Evolutionary conservation across 768 basidiomycete genomes (phyloP).

Genomic region (Pulveroboletus sp.): DNA sequence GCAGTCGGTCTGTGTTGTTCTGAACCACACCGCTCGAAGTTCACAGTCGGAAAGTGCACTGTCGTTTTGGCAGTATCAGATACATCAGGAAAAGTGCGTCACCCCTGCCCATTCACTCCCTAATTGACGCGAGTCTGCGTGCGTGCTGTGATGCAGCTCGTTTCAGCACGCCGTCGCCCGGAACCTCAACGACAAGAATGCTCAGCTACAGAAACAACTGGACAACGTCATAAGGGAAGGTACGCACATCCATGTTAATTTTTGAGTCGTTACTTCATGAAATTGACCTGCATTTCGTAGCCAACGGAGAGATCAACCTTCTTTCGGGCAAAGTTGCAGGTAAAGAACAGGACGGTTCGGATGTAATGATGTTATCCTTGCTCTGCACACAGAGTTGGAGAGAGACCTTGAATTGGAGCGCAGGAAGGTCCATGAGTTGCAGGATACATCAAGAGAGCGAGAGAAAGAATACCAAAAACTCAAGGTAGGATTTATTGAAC

Average conservation of each 20-base stretch:
- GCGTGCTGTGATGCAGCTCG: conserved; percentile 32
- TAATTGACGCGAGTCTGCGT: background rate
- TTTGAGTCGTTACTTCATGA: background rate
- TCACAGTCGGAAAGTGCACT: conserved; percentile 51
- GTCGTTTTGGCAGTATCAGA: conserved; percentile 90
- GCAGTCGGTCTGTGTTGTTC: conserved; percentile 53
- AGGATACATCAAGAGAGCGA: conserved; percentile 68
- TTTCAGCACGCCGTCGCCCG: conserved; percentile 83
- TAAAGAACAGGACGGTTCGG: conserved; percentile 21
- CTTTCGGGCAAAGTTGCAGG: conserved; percentile 66
- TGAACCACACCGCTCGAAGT: background rate
- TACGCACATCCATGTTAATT: conserved; percentile 21
- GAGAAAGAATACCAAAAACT: conserved; percentile 88
- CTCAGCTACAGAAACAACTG: conserved; percentile 78
- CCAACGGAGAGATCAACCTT: conserved; percentile 72
- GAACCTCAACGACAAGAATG: conserved; percentile 77
- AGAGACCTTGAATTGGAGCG: conserved; percentile 79
- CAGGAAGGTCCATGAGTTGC: conserved; percentile 66
- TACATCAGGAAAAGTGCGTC: conserved; percentile 75
- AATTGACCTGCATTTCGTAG: conserved; percentile 34
- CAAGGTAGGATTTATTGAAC: conserved; percentile 44
- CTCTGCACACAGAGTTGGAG: conserved; percentile 54
- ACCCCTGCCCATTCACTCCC: background rate
- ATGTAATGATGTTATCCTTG: conserved; percentile 1
- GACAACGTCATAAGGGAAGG: conserved; percentile 86